phyloP scores from a whole-genome alignment of 2,329 filamentous ascomycete genomes.

The Aureobasidium sp. region DNA sequence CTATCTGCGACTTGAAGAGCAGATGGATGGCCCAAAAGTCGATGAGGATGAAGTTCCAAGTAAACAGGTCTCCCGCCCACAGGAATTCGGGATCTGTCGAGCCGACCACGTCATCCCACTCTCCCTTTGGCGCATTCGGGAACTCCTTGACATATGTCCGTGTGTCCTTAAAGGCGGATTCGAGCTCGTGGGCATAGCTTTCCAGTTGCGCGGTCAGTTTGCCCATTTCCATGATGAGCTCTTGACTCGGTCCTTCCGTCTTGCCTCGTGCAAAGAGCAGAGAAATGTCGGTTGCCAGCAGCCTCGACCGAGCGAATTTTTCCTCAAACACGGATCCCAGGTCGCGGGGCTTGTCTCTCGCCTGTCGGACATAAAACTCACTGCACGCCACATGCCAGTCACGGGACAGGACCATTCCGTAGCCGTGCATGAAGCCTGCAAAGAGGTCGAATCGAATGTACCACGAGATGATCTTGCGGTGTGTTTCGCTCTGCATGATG shows the following conservation, averaged over 20 bases:
- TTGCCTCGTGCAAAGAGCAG: constrained; percentile 62
- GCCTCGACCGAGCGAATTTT: constrained; percentile 57
- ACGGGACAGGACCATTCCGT: constrained; percentile 62
- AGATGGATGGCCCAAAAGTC: constrained; percentile 74
- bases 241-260: constrained; percentile 47
- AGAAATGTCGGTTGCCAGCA: constrained; percentile 75
- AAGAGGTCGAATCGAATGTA: constrained; percentile 84
- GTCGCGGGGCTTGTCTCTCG: constrained; percentile 53
- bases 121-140: constrained; percentile 42
- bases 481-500: constrained; percentile 62
- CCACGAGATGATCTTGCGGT: constrained; percentile 75
- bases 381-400: constrained; percentile 70
- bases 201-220: constrained; percentile 45
- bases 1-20: constrained; percentile 70
- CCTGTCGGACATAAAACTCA: constrained; percentile 56
- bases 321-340: constrained; percentile 57
- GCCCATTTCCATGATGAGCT: constrained; percentile 52
- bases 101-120: constrained; percentile 62
- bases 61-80: constrained; percentile 63
- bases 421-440: constrained; percentile 73
- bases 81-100: constrained; percentile 65
- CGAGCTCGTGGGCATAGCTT: constrained; percentile 44
- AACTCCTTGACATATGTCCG: constrained; percentile 59
- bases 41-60: constrained; percentile 65
- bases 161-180: constrained; percentile 55